phyloP scores from a whole-genome alignment of 1,139 yeast genomes.

The Nakaseomyces uthaithaninus region DNA sequence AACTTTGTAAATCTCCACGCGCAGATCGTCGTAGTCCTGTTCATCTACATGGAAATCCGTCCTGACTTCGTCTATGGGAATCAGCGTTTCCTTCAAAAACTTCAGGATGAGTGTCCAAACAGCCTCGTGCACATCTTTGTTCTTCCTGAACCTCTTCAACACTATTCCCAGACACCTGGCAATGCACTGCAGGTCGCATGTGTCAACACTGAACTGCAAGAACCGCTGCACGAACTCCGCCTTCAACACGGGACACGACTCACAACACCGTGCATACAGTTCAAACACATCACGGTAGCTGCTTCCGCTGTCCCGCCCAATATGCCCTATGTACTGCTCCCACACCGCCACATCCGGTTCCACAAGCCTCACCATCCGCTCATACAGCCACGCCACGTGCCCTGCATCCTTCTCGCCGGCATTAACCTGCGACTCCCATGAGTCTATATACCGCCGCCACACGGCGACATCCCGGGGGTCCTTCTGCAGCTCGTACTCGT shows the following conservation, averaged over 20 bases:
- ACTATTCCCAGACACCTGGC: background rate
- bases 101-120: slow-evolving; percentile 49
- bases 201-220: background rate
- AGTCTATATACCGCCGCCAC: slow-evolving; percentile 28
- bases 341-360: slow-evolving; percentile 17
- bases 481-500: slow-evolving; percentile 28
- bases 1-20: background rate
- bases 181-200: background rate
- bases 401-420: slow-evolving; percentile 11
- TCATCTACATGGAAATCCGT: background rate
- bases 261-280: background rate
- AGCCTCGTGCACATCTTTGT: slow-evolving; percentile 42
- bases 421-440: slow-evolving; percentile 14
- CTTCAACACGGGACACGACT: background rate
- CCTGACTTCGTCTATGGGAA: slow-evolving; percentile 10
- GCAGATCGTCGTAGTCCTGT: background rate
- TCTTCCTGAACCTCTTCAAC: background rate
- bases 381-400: slow-evolving; percentile 27
- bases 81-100: slow-evolving; percentile 40
- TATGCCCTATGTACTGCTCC: slow-evolving; percentile 21
- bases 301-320: background rate
- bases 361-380: slow-evolving; percentile 22
- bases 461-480: slow-evolving; percentile 17
- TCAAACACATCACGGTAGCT: background rate
- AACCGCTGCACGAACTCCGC: background rate